These are phyloP conservation scores for Pittosporum tobira DNA, from an alignment of 129 eudicot species.

Conservation along the genomic window DNA sequence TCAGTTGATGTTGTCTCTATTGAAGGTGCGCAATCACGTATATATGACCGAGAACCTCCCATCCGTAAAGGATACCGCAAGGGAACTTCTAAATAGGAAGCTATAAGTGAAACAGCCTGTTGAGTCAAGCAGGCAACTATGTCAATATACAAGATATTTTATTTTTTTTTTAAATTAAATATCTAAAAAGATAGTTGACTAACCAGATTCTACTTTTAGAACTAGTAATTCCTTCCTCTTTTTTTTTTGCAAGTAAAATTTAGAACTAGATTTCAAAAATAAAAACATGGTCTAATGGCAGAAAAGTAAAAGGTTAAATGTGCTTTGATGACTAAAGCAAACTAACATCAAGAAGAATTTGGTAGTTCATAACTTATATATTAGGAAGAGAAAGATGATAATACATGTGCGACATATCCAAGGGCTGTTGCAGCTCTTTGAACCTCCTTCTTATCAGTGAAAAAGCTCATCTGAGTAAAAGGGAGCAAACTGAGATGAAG, in stretches of 20 bases:
- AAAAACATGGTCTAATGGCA: neutral
- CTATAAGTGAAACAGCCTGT: constrained; percentile 84
- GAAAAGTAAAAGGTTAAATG: neutral
- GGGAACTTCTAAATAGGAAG: constrained; percentile 82
- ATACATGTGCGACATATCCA: constrained; percentile 95
- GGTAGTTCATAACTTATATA: neutral
- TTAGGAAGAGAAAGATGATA: constrained; percentile 31
- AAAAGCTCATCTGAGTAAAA: constrained; percentile 79
- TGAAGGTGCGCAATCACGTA: constrained; percentile 76
- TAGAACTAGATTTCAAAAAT: neutral
- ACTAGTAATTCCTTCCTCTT: no score
- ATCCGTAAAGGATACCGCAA: constrained; percentile 79
- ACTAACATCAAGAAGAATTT: constrained; percentile 7
- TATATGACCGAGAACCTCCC: constrained; percentile 96
- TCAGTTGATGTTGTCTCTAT: constrained; percentile 55
- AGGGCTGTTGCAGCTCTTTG: constrained; percentile 94
- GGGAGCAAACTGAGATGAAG: constrained; percentile 74
- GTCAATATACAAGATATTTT: no score
- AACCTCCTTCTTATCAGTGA: constrained; percentile 92
- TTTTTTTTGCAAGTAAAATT: no score
- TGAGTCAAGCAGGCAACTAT: constrained; percentile 8
- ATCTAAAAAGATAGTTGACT: no score
- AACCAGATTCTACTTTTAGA: no score
- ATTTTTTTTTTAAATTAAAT: no score
- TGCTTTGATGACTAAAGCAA: constrained; percentile 3